Conservation (phyloP, 202 grass and related monocot species). For the Schoenoplectus triqueter region DNA sequence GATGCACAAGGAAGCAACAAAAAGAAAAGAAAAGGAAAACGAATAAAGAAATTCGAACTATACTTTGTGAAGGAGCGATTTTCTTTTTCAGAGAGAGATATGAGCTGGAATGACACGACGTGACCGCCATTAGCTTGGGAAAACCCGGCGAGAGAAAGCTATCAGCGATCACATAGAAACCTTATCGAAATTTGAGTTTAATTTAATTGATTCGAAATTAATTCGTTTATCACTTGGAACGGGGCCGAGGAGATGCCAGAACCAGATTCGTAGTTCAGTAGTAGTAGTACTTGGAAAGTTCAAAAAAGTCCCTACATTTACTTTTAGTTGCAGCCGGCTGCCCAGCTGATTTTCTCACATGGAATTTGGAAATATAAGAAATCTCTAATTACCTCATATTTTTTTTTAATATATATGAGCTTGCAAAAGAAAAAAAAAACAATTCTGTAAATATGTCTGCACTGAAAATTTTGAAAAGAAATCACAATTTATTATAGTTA, state of each 20-base stretch:
- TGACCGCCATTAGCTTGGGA: conserved; percentile 39
- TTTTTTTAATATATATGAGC: too few species aligned
- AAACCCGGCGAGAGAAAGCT: background rate
- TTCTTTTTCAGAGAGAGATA: conserved; percentile 39
- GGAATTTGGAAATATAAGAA: too few species aligned
- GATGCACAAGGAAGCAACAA: background rate
- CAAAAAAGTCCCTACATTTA: background rate
- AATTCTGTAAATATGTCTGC: too few species aligned
- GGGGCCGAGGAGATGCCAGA: background rate
- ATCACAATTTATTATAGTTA: too few species aligned
- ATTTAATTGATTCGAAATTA: background rate
- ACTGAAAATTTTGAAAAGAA: too few species aligned
- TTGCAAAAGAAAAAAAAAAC: too few species aligned
- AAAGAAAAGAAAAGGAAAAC: background rate
- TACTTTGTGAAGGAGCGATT: conserved; percentile 45
- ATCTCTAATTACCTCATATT: too few species aligned
- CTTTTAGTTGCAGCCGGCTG: conserved; percentile 36
- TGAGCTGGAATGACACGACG: conserved; percentile 39
- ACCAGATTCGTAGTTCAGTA: too few species aligned
- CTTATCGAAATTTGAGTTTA: conserved; percentile 12
- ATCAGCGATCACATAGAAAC: background rate
- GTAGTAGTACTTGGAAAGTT: background rate
- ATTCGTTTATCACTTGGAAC: background rate
- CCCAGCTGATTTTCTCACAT: too few species aligned
- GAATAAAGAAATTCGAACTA: background rate